These are phyloP conservation scores for Astrephomene gubernaculifera DNA, from an alignment of 139 green algal genomes.

Conservation along the genomic window DNA sequence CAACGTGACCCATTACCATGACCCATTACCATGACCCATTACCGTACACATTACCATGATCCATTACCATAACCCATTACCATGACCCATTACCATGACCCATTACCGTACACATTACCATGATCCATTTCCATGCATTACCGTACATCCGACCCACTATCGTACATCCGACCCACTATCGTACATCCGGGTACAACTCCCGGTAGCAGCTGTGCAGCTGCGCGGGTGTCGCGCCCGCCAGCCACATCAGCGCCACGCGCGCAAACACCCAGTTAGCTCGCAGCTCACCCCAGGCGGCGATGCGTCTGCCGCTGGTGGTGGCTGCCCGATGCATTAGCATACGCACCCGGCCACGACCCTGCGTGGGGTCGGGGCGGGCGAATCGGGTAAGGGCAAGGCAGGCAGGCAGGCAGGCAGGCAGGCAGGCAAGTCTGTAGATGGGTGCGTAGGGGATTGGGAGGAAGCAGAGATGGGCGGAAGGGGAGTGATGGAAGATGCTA, in stretches of 20 bases:
- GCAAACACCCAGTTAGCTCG: constrained; percentile 66
- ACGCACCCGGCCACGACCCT: constrained; percentile 12
- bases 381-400: no score
- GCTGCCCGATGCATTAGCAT: constrained; percentile 51
- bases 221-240: constrained; percentile 47
- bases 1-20: no score
- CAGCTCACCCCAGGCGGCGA: constrained; percentile 67
- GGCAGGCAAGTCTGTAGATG: no score
- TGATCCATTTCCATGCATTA: no score
- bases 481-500: no score
- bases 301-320: constrained; percentile 72
- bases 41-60: no score
- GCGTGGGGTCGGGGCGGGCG: not conserved
- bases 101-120: no score
- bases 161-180: not conserved
- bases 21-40: no score
- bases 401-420: no score
- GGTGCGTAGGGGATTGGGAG: not conserved
- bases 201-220: constrained; percentile 71
- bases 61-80: no score
- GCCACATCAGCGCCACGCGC: constrained; percentile 66
- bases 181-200: constrained; percentile 69
- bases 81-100: no score
- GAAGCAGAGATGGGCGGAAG: not conserved
- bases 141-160: not conserved